Evolutionary conservation across 2,329 filamentous ascomycete genomes (phyloP).

Genomic region (Xylaria sp.): DNA sequence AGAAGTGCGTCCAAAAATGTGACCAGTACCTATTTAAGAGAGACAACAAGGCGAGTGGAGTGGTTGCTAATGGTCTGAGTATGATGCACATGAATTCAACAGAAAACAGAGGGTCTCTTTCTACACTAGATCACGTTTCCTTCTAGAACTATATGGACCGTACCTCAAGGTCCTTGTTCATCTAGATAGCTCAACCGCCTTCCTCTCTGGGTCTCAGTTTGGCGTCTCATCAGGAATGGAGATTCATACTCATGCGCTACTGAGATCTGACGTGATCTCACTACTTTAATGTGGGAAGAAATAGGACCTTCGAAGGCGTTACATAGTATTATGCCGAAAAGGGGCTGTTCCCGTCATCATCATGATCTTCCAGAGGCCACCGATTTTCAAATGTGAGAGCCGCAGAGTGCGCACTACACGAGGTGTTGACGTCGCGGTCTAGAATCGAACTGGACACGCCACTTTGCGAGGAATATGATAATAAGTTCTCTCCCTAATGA

Average conservation of each 20-base stretch:
- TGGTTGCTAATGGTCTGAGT: slow-evolving; percentile 1
- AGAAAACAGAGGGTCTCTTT: neutral
- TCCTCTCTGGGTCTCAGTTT: slow-evolving; percentile 15
- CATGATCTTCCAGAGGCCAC: neutral
- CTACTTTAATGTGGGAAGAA: neutral
- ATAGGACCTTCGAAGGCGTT: neutral
- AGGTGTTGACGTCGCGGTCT: neutral
- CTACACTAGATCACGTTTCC: neutral
- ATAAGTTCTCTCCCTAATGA: neutral
- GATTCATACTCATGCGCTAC: slow-evolving; percentile 2
- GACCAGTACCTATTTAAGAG: slow-evolving; percentile 12
- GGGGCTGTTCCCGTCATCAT: slow-evolving; percentile 5
- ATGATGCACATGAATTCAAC: neutral
- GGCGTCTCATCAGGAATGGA: neutral
- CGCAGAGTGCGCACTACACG: no score
- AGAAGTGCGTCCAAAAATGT: slow-evolving; percentile 7
- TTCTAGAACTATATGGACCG: neutral
- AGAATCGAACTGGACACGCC: neutral
- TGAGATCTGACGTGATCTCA: slow-evolving; percentile 8
- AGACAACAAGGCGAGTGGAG: slow-evolving; percentile 4
- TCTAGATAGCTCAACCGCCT: slow-evolving; percentile 12
- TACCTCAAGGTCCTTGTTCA: slow-evolving; percentile 2
- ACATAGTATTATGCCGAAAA: neutral
- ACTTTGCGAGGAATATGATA: neutral
- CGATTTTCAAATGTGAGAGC: neutral